Percentiles rank a stretch among this genome's conserved stretches.
These are phyloP conservation scores for Aleurites moluccanus DNA, from an alignment of 441 rosid species.

Conservation along the genomic window DNA sequence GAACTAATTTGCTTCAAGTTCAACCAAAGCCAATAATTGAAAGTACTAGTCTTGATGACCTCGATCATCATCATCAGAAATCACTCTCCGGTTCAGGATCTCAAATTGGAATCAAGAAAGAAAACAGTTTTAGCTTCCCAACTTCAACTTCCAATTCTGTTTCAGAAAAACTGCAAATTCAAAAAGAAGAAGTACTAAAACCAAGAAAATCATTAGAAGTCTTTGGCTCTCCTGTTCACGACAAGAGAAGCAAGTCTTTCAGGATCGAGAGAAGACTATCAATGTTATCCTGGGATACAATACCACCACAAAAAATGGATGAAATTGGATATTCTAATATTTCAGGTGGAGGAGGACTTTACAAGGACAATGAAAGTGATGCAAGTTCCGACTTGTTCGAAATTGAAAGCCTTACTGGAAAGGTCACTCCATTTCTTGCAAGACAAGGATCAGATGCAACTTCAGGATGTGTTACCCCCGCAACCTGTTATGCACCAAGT, in stretches of 20 bases:
- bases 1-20: conserved; percentile 22
- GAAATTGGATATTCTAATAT: conserved; percentile 29
- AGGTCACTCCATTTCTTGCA: conserved; percentile 48
- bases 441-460: conserved; percentile 57
- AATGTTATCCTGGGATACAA: conserved; percentile 40
- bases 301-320: conserved; percentile 33
- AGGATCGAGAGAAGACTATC: conserved; percentile 42
- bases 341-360: conserved; percentile 14
- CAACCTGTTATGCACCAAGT: conserved; percentile 70
- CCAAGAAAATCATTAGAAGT: conserved; percentile 57
- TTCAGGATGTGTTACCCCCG: conserved; percentile 51
- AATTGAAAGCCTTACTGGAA: conserved; percentile 74
- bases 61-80: conserved; percentile 8
- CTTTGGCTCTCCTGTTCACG: conserved; percentile 53
- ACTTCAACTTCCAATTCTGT: conserved; percentile 18
- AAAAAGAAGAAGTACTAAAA: conserved; percentile 29
- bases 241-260: conserved; percentile 35
- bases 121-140: conserved; percentile 31
- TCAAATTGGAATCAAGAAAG: conserved; percentile 25
- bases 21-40: conserved; percentile 7
- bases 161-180: conserved; percentile 30
- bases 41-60: conserved; percentile 12
- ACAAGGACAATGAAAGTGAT: conserved; percentile 55
- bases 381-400: conserved; percentile 87
- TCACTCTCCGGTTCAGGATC: conserved; percentile 10